Base-by-base conservation (phyloP, 345 rosid genomes). In the Salix udensis region DNA sequence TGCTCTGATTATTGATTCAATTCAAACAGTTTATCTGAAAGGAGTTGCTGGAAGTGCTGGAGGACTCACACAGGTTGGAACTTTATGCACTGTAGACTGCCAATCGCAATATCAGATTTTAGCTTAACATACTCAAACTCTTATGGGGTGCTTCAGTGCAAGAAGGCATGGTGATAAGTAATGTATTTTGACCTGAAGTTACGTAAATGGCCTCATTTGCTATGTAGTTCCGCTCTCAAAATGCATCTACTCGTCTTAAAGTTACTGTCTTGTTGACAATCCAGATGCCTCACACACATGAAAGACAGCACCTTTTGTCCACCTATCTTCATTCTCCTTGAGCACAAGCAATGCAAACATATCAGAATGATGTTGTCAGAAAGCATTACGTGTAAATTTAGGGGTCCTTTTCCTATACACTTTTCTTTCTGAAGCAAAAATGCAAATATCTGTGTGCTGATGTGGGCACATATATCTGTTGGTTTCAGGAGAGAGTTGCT, bases 41-140 rank as follows among this genome's bases (percentile, higher is more conserved):
- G 93, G 88, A 19, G 92, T 89, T 74, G 72, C 86, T 75, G 98
- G 98, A 85, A 91, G 94, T 79, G 96, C 98, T 65, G 98, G 98
- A 76, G 96, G 96, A 53, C 70, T 91, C 74, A 52, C 84, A n/a
- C 98, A 93, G 98, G 98, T 95, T 72, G 31, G 69, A 67, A 76
- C 10, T 67, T 77, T 48, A 18, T 28, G 55, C 53, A 16, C 71
- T 36, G 6, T 72, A 39, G 26, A 65, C 74, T 68, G 53, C 28
- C 21, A 65, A 31, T 46, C 18, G 8, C 46, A 16, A 21, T 65
- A 58, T 23, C 21, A 65, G 24, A 21, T 52, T 9, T 75, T 37
- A 69, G 39, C 11, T 66, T n/a, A 26, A 37, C 2, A 4, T 50
- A 30, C 48, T 73, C 50, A 55, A 34, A 61, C 40, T 77, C 44